A percentile compares a stretch with the other conserved stretches of the same genome.
phyloP scores from a whole-genome alignment of 2,329 filamentous ascomycete genomes.

The Raffaelea deltoideospora region DNA sequence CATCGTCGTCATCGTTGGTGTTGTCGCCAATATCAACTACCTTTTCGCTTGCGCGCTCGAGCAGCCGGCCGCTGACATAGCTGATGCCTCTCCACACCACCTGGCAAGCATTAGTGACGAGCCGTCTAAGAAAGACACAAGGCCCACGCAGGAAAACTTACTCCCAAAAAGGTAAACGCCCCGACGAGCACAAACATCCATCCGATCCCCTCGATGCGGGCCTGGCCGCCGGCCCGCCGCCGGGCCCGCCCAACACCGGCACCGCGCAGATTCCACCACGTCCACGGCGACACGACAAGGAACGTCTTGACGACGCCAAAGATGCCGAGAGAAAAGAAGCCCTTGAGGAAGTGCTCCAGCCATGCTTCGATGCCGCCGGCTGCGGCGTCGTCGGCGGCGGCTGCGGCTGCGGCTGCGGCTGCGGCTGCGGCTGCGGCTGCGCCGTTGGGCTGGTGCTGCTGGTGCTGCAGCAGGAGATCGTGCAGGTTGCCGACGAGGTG shows the following conservation, averaged over 20 bases:
- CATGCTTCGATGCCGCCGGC: slow-evolving; percentile 33
- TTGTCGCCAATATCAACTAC: slow-evolving; percentile 63
- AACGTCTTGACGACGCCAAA: slow-evolving; percentile 74
- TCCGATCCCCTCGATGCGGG: slow-evolving; percentile 63
- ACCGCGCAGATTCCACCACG: slow-evolving; percentile 60
- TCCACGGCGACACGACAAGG: slow-evolving; percentile 57
- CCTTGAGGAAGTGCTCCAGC: slow-evolving; percentile 76
- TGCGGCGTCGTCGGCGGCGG: slow-evolving; percentile 17
- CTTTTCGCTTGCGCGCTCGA: slow-evolving; percentile 62
- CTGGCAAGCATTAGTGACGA: slow-evolving; percentile 23
- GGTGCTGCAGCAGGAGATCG: neutral
- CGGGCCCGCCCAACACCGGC: slow-evolving; percentile 37
- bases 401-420: slow-evolving; percentile 17
- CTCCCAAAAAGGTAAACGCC: slow-evolving; percentile 60
- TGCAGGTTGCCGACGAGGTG: neutral
- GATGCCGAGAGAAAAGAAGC: slow-evolving; percentile 76
- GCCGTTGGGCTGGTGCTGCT: neutral
- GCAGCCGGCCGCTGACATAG: slow-evolving; percentile 52
- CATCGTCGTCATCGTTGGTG: slow-evolving; percentile 62
- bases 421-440: slow-evolving; percentile 22
- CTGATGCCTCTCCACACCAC: slow-evolving; percentile 71
- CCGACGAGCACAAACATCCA: slow-evolving; percentile 70
- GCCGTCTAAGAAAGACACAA: neutral
- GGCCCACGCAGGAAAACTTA: slow-evolving; percentile 27
- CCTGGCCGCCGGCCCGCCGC: slow-evolving; percentile 51